Conservation (phyloP, 805 yeast genomes). For the Citeromyces matritensis region DNA sequence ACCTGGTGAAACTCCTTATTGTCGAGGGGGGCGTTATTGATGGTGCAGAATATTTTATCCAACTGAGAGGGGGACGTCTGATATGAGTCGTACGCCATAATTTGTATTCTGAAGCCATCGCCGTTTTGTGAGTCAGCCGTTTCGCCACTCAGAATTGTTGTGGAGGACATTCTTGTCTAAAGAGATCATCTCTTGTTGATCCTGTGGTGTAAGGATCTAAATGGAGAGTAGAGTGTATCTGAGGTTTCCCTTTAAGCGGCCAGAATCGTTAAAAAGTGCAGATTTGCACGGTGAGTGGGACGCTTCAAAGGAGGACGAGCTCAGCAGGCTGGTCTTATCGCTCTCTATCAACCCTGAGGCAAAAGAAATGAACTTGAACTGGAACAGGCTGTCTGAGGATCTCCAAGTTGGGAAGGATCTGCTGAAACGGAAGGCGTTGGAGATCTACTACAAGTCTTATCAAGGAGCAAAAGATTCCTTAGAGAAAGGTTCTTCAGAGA, state of each 20-base stretch:
- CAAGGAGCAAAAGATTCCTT: background rate
- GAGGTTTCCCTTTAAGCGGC: background rate
- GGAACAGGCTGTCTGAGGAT: background rate
- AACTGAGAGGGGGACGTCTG: conserved; percentile 35
- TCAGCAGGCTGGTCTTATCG: background rate
- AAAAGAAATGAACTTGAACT: conserved; percentile 1
- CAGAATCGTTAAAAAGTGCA: background rate
- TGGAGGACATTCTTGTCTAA: conserved; percentile 1
- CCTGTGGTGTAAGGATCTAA: too few species aligned
- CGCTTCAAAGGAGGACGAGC: background rate
- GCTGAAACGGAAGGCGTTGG: conserved; percentile 1
- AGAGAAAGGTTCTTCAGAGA: too few species aligned
- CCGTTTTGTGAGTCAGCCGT: background rate
- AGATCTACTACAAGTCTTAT: conserved; percentile 1
- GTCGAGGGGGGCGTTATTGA: conserved; percentile 7
- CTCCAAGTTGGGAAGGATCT: background rate
- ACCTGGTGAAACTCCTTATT: conserved; percentile 27
- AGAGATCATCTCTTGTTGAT: background rate
- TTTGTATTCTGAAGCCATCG: conserved; percentile 26
- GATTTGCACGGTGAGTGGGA: background rate
- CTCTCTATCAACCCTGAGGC: background rate
- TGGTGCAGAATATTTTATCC: conserved; percentile 27
- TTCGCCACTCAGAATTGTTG: background rate
- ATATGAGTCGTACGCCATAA: conserved; percentile 54
- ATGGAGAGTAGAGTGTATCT: too few species aligned